phyloP scores from a whole-genome alignment of 768 basidiomycete species.

The Megacollybia marginata region DNA sequence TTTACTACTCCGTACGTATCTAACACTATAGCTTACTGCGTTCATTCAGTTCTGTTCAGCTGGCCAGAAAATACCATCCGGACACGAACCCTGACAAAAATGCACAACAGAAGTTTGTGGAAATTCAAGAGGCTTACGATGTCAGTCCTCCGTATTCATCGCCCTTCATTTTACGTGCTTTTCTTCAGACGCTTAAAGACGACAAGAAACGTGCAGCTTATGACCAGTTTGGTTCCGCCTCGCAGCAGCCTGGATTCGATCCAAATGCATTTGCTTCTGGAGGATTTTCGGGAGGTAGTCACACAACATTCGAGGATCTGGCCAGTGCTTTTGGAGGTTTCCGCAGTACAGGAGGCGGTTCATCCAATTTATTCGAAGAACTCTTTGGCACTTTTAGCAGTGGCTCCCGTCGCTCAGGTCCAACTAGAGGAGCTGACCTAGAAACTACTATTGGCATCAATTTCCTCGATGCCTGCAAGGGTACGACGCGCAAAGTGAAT shows the following conservation, averaged over 20 bases:
- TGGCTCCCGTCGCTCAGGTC: constrained; percentile 33
- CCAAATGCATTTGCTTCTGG: constrained; percentile 64
- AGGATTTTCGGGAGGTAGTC: constrained; percentile 44
- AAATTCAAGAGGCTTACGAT: constrained; percentile 97
- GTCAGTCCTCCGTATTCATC: constrained; percentile 31
- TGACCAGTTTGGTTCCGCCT: constrained; percentile 88
- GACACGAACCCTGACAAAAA: constrained; percentile 92
- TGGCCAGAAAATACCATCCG: constrained; percentile 97
- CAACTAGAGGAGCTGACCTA: constrained; percentile 71
- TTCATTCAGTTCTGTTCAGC: constrained; percentile 35
- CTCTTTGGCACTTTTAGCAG: constrained; percentile 73
- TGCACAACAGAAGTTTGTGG: constrained; percentile 88
- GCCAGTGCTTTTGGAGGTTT: constrained; percentile 45
- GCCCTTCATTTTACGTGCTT: constrained; percentile 9
- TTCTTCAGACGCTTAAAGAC: constrained; percentile 78
- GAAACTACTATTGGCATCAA: constrained; percentile 68
- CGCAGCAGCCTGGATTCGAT: constrained; percentile 92
- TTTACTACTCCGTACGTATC: constrained; percentile 81
- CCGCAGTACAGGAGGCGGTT: constrained; percentile 27
- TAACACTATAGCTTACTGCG: constrained; percentile 5
- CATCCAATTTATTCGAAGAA: constrained; percentile 75
- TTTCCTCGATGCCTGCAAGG: constrained; percentile 96
- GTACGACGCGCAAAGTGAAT: constrained; percentile 66
- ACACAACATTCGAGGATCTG: constrained; percentile 54
- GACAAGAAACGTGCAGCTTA: constrained; percentile 87